Evolutionary conservation across 345 rosid species (phyloP).

Genomic region (Raphanus sativus): DNA sequence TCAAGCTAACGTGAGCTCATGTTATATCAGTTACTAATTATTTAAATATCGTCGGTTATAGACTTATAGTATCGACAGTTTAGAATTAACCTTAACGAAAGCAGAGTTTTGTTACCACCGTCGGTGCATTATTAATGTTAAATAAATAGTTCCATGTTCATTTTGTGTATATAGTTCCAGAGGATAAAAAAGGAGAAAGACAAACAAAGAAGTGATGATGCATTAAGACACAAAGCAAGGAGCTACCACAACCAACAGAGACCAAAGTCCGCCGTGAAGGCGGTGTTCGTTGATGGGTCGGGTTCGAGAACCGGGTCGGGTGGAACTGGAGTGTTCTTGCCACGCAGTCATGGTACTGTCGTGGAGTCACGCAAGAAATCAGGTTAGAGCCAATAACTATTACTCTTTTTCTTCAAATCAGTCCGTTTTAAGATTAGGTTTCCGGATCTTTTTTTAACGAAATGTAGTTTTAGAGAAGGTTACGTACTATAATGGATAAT

Average conservation of each 20-base stretch:
- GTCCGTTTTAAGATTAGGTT: not conserved
- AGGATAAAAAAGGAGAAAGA: too few species aligned
- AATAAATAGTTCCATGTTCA: too few species aligned
- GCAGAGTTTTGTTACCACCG: not conserved
- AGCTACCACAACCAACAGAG: slow-evolving; percentile 25
- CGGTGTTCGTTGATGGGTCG: slow-evolving; percentile 70
- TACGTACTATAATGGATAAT: slow-evolving; percentile 17
- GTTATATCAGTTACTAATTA: not conserved
- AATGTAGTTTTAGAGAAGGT: slow-evolving; percentile 3
- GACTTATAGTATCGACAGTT: too few species aligned
- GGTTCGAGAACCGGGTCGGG: too few species aligned
- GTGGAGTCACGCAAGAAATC: slow-evolving; percentile 56
- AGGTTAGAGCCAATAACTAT: slow-evolving; percentile 39
- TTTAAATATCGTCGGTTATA: too few species aligned
- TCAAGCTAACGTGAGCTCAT: slow-evolving; percentile 51
- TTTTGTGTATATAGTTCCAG: too few species aligned
- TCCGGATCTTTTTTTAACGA: not conserved
- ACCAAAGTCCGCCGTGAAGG: slow-evolving; percentile 52
- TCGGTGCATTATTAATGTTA: not conserved
- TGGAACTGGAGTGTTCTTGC: too few species aligned
- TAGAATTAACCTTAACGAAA: not conserved
- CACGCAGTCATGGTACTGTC: slow-evolving; percentile 38
- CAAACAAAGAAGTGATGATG: too few species aligned
- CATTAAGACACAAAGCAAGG: too few species aligned
- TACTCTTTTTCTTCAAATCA: not conserved